A percentile compares a stretch with the other conserved stretches of the same genome.
Conservation (phyloP, 2,329 filamentous ascomycete species). For the Tolypocladium cylindrosporum region DNA sequence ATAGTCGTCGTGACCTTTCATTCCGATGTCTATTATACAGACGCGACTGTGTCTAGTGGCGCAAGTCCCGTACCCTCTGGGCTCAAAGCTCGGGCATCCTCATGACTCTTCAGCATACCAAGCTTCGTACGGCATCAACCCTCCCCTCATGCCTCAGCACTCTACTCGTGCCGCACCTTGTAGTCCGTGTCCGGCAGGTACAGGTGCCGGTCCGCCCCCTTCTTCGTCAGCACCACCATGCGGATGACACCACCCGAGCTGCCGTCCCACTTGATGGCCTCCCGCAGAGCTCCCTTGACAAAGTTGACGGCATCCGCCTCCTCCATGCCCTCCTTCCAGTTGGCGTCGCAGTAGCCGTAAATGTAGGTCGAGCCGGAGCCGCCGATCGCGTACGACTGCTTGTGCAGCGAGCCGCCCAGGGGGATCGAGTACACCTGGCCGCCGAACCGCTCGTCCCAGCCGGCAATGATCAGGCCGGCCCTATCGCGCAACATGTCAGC, state of each 20-base stretch:
- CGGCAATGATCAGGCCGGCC: constrained; percentile 96
- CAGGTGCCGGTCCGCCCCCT: constrained; percentile 84
- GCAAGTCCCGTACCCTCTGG: not conserved
- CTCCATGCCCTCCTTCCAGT: constrained; percentile 94
- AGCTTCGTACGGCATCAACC: not conserved
- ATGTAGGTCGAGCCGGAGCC: constrained; percentile 98
- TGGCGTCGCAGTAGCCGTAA: constrained; percentile 94
- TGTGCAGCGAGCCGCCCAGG: constrained; percentile 91
- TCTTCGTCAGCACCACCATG: constrained; percentile 88
- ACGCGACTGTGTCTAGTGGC: constrained; percentile 1
- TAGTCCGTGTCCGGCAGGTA: constrained; percentile 93
- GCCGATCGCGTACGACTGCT: constrained; percentile 90
- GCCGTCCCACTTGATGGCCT: constrained; percentile 99
- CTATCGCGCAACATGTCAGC: constrained; percentile 33
- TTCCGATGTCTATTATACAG: constrained; percentile 2
- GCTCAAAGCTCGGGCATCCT: not conserved
- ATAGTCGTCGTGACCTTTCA: not conserved
- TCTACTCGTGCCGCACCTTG: constrained; percentile 56
- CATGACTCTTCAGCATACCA: not conserved
- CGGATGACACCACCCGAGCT: constrained; percentile 97
- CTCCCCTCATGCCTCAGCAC: constrained; percentile 11
- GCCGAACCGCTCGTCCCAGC: constrained; percentile 89
- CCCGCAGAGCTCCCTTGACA: constrained; percentile 80
- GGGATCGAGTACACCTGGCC: constrained; percentile 98
- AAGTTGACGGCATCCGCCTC: constrained; percentile 85